Evolutionary conservation across 73 alveolate species (phyloP), one percentile per base, ranked within the genome.

Genomic region (Chromera velia): DNA sequence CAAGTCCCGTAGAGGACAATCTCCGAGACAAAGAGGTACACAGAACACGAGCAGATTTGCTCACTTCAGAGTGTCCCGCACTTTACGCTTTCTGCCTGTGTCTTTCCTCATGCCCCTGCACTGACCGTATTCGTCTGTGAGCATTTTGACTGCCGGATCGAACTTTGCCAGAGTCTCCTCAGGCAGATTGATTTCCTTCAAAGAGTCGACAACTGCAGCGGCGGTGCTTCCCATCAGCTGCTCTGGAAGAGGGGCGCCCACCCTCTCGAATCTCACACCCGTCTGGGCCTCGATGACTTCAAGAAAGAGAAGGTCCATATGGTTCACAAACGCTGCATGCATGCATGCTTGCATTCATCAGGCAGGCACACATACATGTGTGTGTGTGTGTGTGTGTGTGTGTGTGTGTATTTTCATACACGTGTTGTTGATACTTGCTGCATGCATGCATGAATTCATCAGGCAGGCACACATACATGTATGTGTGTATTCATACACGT

Each of bases 201-300:
- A 80, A 29, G 76, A 70, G 81, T 86, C 86, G 77, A 83, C 71
- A 4, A 88, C 87, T 70, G 90, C 95, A 76, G 91, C 85, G n/a
- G 90, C 85, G 68, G 94, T 77, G 32, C 91, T 90, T 73, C 88
- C 88, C 45, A 92, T 82, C 40, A 92, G 85, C 80, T 92, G 96
- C 34, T 85, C 91, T 49, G 90, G 92, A 76, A 87, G 92, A 22
- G 97, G 97, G 26, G 90, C 91, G 0, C 95, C 95, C 63, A 90
- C 88, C 70, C 86, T 84, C 80, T 92, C 75, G 77, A 92, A 89
- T 84, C 88, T 90, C 34, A 89, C 88, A 70, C 93, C 93, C 46
- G 96, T 94, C 81, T 73, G 84, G 73, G 82, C 85, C 72, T 92
- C 96, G 63, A 92, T 88, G 81, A 82, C 80, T 26, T 75, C 83